Evolutionary conservation across 371 early-diverging fungal genomes (phyloP).

Genomic region (Apophysomyces ossiformis): DNA sequence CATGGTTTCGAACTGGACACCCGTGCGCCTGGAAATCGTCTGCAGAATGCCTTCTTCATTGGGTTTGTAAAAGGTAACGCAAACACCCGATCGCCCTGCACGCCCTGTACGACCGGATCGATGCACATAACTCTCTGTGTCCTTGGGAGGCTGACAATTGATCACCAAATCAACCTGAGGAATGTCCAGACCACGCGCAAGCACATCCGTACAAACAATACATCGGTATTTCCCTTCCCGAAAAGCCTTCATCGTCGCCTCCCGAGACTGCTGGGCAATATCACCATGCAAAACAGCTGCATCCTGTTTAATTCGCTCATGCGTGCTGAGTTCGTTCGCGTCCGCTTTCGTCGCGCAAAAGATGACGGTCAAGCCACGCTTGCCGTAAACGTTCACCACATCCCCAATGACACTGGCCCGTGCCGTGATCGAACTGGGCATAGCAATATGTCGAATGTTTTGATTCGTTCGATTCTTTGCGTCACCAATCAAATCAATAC

Average conservation of each 20-base stretch:
- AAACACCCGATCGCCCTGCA: slow-evolving; percentile 90
- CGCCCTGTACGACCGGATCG: slow-evolving; percentile 98
- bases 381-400: slow-evolving; percentile 83
- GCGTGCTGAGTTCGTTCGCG: slow-evolving; percentile 86
- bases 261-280: slow-evolving; percentile 88
- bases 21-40: slow-evolving; percentile 76
- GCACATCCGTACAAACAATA: slow-evolving; percentile 94
- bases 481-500: slow-evolving; percentile 80
- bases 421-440: slow-evolving; percentile 81
- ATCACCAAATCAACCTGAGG: slow-evolving; percentile 97
- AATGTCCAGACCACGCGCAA: slow-evolving; percentile 98
- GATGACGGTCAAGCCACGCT: slow-evolving; percentile 83
- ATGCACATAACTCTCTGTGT: slow-evolving; percentile 95
- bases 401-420: slow-evolving; percentile 84
- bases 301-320: slow-evolving; percentile 76
- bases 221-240: slow-evolving; percentile 85
- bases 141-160: slow-evolving; percentile 95
- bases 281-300: slow-evolving; percentile 96
- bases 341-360: slow-evolving; percentile 93
- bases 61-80: slow-evolving; percentile 92
- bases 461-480: slow-evolving; percentile 77
- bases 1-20: slow-evolving; percentile 79
- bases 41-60: slow-evolving; percentile 78
- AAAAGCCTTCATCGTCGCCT: slow-evolving; percentile 87
- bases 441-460: slow-evolving; percentile 80